These are phyloP conservation scores for Polychaeton citri DNA, from an alignment of 2,329 filamentous ascomycete species.

Conservation along the genomic window DNA sequence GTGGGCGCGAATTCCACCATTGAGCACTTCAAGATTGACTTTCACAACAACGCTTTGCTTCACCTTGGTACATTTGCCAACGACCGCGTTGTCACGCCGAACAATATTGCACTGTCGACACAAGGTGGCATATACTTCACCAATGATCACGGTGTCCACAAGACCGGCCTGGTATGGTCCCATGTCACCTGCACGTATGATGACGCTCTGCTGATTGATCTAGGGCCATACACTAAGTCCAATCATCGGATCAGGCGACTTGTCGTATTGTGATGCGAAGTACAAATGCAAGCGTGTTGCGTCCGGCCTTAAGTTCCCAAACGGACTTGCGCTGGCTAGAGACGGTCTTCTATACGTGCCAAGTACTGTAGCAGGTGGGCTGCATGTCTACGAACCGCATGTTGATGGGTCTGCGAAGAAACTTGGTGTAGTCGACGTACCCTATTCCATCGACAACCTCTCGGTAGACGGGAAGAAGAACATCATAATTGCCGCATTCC, in stretches of 20 bases:
- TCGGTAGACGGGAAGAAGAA: slow-evolving; percentile 8
- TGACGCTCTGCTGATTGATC: too few species aligned
- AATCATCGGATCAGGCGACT: slow-evolving; percentile 7
- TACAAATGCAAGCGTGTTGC: slow-evolving; percentile 4
- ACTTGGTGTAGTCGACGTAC: slow-evolving; percentile 5
- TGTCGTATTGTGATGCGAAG: slow-evolving; percentile 6
- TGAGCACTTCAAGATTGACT: slow-evolving; percentile 7
- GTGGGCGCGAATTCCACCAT: slow-evolving; percentile 9
- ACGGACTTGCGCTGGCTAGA: slow-evolving; percentile 6
- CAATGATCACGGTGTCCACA: slow-evolving; percentile 12
- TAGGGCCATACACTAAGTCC: slow-evolving; percentile 6
- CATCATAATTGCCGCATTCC: slow-evolving; percentile 9
- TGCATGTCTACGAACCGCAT: slow-evolving; percentile 7
- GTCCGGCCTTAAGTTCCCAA: slow-evolving; percentile 7
- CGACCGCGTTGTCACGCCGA: slow-evolving; percentile 9
- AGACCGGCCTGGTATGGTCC: slow-evolving; percentile 4
- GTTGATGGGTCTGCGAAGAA: slow-evolving; percentile 2
- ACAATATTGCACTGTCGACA: slow-evolving; percentile 7
- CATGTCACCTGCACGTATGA: too few species aligned
- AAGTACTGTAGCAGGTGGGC: slow-evolving; percentile 6
- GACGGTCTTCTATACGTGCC: slow-evolving; percentile 9
- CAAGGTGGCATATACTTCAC: slow-evolving; percentile 9
- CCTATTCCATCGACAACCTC: slow-evolving; percentile 10
- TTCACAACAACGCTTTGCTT: slow-evolving; percentile 2
- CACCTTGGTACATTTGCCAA: slow-evolving; percentile 6